Evolutionary conservation across 192 early-diverging fungal genomes (phyloP).

Genomic region (Umbelopsis sp.): DNA sequence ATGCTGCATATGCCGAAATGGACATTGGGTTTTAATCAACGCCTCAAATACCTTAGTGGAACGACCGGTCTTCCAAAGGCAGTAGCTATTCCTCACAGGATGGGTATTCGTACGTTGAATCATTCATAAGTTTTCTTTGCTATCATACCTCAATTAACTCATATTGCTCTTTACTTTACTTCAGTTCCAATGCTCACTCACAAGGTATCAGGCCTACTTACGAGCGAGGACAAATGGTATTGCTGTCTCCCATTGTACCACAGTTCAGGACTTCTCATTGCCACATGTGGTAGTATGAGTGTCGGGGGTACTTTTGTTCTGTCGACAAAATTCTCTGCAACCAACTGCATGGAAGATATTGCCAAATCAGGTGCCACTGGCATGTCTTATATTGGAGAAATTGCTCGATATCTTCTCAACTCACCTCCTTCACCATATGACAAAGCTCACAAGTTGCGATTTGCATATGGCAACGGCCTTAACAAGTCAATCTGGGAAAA

Average conservation of each 20-base stretch:
- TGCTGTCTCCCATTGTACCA: conserved; percentile 19
- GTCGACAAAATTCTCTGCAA: conserved; percentile 5
- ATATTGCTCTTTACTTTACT: background rate
- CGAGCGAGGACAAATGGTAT: background rate
- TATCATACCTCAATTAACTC: background rate
- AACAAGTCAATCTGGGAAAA: conserved; percentile 57
- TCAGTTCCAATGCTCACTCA: background rate
- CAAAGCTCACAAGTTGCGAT: conserved; percentile 44
- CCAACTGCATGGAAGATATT: conserved; percentile 13
- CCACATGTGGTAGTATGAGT: background rate
- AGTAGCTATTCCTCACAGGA: conserved; percentile 9
- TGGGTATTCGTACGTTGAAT: background rate
- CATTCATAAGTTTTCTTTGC: background rate
- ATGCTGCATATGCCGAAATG: no score
- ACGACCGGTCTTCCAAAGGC: conserved; percentile 9
- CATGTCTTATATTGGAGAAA: conserved; percentile 60
- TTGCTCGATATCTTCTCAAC: conserved; percentile 55
- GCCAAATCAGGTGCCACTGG: background rate
- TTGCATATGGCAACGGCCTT: conserved; percentile 64
- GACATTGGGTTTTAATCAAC: background rate
- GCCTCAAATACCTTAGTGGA: background rate
- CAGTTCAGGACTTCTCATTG: conserved; percentile 5
- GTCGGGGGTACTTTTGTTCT: background rate
- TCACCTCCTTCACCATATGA: conserved; percentile 44
- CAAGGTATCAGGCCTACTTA: background rate